A percentile compares a stretch with the other conserved stretches of the same genome.
Evolutionary conservation across 202 grass and related monocot species (phyloP).

Genomic region (Panicum hallii): DNA sequence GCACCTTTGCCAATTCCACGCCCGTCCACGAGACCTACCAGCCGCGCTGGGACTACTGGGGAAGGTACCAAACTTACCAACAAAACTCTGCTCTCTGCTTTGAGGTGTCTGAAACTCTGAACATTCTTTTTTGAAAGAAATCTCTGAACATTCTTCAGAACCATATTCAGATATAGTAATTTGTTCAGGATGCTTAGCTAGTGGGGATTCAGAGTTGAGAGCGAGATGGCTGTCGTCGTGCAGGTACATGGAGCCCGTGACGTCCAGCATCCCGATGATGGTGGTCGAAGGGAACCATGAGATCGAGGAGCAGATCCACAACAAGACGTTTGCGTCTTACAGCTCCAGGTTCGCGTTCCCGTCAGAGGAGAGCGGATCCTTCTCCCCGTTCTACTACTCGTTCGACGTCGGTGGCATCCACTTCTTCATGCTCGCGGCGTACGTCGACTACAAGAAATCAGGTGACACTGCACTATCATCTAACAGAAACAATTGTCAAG

Average conservation of each 20-base stretch:
- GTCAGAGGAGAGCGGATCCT: constrained; percentile 64
- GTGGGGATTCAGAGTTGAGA: too few relatives aligned
- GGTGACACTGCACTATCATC: neutral
- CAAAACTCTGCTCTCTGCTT: neutral
- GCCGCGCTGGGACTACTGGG: constrained; percentile 94
- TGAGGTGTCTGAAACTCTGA: too few relatives aligned
- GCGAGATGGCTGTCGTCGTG: too few relatives aligned
- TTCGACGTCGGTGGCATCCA: constrained; percentile 89
- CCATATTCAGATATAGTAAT: too few relatives aligned
- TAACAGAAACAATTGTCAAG: too few relatives aligned
- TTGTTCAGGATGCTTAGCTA: too few relatives aligned
- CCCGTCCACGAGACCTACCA: constrained; percentile 95
- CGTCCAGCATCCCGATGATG: constrained; percentile 78
- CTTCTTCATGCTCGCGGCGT: constrained; percentile 82
- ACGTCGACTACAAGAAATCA: constrained; percentile 68
- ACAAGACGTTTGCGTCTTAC: constrained; percentile 75
- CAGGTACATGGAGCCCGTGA: constrained; percentile 84
- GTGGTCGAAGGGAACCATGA: constrained; percentile 93
- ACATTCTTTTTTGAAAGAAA: too few relatives aligned
- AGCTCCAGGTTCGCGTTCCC: constrained; percentile 79
- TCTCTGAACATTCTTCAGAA: too few relatives aligned
- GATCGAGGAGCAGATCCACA: constrained; percentile 70
- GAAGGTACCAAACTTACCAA: constrained; percentile 44
- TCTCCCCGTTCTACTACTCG: constrained; percentile 86
- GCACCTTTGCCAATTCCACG: constrained; percentile 55